A percentile compares a stretch with the other conserved stretches of the same genome.
Conservation (phyloP, 2,329 filamentous ascomycete species). For the Monilinia fructicola region DNA sequence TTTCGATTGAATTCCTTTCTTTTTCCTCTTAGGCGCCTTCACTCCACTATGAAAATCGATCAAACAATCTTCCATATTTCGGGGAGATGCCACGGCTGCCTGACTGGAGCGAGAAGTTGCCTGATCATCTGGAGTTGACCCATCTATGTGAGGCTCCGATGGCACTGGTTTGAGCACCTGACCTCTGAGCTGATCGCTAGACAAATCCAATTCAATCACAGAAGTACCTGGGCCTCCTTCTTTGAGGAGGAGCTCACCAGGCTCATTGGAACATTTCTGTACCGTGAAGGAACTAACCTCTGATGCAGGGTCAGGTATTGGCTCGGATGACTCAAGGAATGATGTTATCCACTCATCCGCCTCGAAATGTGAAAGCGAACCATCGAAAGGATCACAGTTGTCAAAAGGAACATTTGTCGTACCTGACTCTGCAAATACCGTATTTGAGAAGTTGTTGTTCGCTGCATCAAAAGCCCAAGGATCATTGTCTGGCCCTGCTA, state of each 20-base stretch:
- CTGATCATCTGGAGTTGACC: neutral
- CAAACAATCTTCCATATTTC: slow-evolving; percentile 16
- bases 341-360: slow-evolving; percentile 11
- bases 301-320: neutral
- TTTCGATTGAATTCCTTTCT: slow-evolving; percentile 25
- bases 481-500: neutral
- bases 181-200: neutral
- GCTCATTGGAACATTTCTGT: neutral
- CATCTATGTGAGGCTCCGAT: neutral
- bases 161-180: neutral
- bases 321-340: slow-evolving; percentile 3
- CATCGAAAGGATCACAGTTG: neutral
- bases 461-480: slow-evolving; percentile 1
- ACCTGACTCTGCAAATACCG: neutral
- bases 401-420: neutral
- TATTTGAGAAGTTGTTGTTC: neutral
- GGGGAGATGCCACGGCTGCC: neutral
- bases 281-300: neutral
- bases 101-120: neutral
- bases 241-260: neutral
- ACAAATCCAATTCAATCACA: neutral
- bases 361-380: neutral
- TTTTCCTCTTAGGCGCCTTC: slow-evolving; percentile 20
- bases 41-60: slow-evolving; percentile 17
- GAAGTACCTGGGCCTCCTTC: neutral